Conservation (phyloP, 768 basidiomycete species). For the Cubamyces sp. region DNA sequence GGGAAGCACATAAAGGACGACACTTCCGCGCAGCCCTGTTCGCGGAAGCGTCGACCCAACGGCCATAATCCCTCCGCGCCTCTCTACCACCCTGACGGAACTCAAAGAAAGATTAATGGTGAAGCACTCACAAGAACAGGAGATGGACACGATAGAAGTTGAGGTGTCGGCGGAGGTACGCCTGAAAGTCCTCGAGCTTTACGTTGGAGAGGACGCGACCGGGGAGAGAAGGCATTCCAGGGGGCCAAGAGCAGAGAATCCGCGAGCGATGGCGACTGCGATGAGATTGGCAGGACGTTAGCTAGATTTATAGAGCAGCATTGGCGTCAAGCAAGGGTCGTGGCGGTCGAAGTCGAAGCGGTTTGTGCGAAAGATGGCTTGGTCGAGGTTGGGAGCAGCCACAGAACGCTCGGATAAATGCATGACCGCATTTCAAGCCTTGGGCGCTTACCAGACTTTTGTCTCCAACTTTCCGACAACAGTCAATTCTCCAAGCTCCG, state of each 20-base stretch:
- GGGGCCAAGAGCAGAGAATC: not conserved
- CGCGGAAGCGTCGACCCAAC: not conserved
- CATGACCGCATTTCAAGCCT: constrained; percentile 4
- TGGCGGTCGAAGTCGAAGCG: constrained; percentile 18
- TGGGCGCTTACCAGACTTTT: not conserved
- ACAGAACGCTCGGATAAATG: not conserved
- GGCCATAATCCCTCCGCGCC: not conserved
- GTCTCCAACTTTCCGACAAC: not conserved
- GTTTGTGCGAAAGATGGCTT: constrained; percentile 14
- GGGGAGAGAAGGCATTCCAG: constrained; percentile 20
- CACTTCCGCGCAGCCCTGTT: not conserved
- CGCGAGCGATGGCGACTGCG: constrained; percentile 9
- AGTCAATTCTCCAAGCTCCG: not conserved
- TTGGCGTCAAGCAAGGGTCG: constrained; percentile 18
- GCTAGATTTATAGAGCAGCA: constrained; percentile 22
- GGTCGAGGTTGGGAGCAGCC: not conserved
- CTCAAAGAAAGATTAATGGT: not conserved
- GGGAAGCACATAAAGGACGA: not conserved
- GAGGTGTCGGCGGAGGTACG: constrained; percentile 34
- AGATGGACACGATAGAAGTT: constrained; percentile 57
- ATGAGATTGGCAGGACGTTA: constrained; percentile 12
- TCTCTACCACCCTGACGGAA: not conserved
- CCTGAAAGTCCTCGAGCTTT: constrained; percentile 9
- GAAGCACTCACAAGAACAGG: constrained; percentile 43
- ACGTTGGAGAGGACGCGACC: constrained; percentile 5